Conservation (phyloP, 2,329 filamentous ascomycete genomes). For the Cryphonectria carpinicola region DNA sequence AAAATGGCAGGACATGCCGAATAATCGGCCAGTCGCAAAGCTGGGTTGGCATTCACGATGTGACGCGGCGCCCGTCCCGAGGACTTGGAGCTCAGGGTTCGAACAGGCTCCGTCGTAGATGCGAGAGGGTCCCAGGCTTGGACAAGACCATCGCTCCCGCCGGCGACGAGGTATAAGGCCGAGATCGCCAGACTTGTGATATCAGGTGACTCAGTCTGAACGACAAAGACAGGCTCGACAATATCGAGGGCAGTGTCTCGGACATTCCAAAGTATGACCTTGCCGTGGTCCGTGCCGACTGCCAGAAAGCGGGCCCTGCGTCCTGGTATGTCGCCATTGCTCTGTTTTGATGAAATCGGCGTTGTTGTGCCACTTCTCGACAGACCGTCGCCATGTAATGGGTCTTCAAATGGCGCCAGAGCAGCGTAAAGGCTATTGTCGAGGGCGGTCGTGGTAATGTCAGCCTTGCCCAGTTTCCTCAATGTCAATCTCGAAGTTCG, state of each 20-base stretch:
- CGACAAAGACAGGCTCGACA: constrained; percentile 74
- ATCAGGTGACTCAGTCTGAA: constrained; percentile 88
- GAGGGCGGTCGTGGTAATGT: constrained; percentile 71
- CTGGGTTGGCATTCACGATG: constrained; percentile 55
- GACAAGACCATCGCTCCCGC: constrained; percentile 91
- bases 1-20: constrained; percentile 82
- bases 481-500: constrained; percentile 63
- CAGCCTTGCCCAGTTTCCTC: constrained; percentile 59
- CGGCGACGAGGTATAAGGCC: constrained; percentile 86
- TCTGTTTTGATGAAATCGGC: constrained; percentile 45
- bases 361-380: constrained; percentile 42
- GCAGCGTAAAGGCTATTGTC: constrained; percentile 76
- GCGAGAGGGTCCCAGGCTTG: constrained; percentile 97
- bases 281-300: constrained; percentile 77
- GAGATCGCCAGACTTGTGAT: constrained; percentile 83
- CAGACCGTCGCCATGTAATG: constrained; percentile 59
- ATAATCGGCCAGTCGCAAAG: constrained; percentile 72
- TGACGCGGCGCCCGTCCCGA: constrained; percentile 81
- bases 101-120: constrained; percentile 75
- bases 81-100: constrained; percentile 85
- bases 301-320: constrained; percentile 81
- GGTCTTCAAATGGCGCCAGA: constrained; percentile 77
- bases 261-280: constrained; percentile 83
- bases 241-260: constrained; percentile 65
- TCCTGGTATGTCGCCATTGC: constrained; percentile 72